phyloP scores from a whole-genome alignment of 257 asterid genomes.

The Solanum peruvianum region DNA sequence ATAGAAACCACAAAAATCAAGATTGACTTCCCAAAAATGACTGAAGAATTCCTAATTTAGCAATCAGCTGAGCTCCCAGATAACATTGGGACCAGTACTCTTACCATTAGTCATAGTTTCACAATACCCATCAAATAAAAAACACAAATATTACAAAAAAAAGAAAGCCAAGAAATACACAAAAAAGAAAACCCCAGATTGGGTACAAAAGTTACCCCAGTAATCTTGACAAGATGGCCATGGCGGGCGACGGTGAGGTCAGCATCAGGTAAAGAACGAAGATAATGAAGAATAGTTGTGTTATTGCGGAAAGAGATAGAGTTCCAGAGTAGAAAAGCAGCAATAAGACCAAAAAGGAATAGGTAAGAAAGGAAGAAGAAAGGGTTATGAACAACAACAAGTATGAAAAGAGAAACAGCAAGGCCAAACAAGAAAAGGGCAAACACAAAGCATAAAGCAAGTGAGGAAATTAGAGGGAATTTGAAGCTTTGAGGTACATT shows the following conservation, averaged over 20 bases:
- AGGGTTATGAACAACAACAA: constrained; percentile 22
- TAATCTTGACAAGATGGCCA: constrained; percentile 34
- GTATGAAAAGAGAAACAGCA: constrained; percentile 25
- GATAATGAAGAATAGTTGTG: constrained; percentile 12
- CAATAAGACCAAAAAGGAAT: constrained; percentile 10
- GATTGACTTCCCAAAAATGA: not conserved
- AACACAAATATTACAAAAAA: not conserved
- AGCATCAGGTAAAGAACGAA: constrained; percentile 23
- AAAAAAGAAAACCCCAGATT: not conserved
- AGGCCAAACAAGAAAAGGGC: constrained; percentile 19
- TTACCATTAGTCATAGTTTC: not conserved
- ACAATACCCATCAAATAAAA: not conserved
- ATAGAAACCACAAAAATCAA: not conserved
- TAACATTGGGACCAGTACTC: not conserved
- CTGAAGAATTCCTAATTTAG: not conserved
- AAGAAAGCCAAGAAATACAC: not conserved
- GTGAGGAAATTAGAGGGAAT: constrained; percentile 11
- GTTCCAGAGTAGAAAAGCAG: constrained; percentile 30
- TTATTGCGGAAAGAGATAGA: constrained; percentile 4
- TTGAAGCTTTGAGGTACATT: constrained; percentile 8
- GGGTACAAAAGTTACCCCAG: constrained; percentile 11
- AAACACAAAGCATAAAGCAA: constrained; percentile 12
- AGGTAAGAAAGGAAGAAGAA: constrained; percentile 14
- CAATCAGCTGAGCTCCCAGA: not conserved
- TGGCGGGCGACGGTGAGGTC: constrained; percentile 20